Conservation (phyloP, 495 filamentous ascomycete genomes). For the Penicillium ucsense region DNA sequence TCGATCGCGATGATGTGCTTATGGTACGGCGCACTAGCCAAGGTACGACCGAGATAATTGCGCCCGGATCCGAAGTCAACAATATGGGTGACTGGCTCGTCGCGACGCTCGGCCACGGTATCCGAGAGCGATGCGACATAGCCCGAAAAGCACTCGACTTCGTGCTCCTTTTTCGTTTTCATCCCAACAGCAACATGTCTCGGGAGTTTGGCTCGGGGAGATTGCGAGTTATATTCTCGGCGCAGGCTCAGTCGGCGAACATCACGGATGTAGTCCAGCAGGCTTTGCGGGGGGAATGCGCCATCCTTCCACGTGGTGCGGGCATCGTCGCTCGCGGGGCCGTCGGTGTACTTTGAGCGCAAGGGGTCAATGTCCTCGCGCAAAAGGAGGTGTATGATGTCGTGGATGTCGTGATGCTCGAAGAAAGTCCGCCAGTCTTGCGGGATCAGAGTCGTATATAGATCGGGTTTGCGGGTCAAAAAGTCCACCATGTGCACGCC, state of each 20-base stretch:
- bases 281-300: conserved; percentile 51
- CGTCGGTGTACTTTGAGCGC: conserved; percentile 2
- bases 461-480: conserved; percentile 71
- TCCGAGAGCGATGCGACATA: conserved; percentile 47
- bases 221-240: conserved; percentile 42
- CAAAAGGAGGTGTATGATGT: conserved; percentile 69
- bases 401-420: conserved; percentile 54
- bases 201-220: conserved; percentile 39
- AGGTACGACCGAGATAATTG: conserved; percentile 82
- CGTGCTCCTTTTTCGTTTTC: conserved; percentile 93
- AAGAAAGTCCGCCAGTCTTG: conserved; percentile 75
- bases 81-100: conserved; percentile 64
- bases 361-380: conserved; percentile 51
- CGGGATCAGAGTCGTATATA: conserved; percentile 68
- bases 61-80: conserved; percentile 95
- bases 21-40: conserved; percentile 78
- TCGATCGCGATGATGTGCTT: conserved; percentile 86
- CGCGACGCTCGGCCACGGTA: conserved; percentile 45
- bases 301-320: conserved; percentile 38
- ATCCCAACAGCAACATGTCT: conserved; percentile 75
- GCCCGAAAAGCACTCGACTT: conserved; percentile 58
- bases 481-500: conserved; percentile 95
- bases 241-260: conserved; percentile 61
- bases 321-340: neutral
- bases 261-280: conserved; percentile 64